phyloP scores from a whole-genome alignment of 169 alveolate genomes.

The Cryptosporidium muris region DNA sequence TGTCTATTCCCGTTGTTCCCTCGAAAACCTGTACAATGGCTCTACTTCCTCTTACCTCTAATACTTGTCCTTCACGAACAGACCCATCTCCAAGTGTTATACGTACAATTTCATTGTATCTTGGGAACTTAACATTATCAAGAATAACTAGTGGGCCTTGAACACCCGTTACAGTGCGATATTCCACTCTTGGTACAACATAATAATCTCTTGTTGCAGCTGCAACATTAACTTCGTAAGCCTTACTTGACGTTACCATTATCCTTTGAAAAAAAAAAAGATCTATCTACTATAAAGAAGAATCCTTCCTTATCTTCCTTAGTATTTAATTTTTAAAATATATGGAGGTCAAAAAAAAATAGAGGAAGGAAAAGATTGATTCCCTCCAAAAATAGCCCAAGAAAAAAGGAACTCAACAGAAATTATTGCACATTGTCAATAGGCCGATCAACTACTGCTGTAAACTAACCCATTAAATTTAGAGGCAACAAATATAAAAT shows the following conservation, averaged over 20 bases:
- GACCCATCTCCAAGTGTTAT: slow-evolving; percentile 97
- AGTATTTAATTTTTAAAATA: too few relatives aligned
- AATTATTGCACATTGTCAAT: too few relatives aligned
- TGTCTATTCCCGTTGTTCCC: slow-evolving; percentile 99
- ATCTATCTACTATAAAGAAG: too few relatives aligned
- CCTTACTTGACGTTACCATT: slow-evolving; percentile 77
- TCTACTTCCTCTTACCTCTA: slow-evolving; percentile 96
- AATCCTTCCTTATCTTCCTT: too few relatives aligned
- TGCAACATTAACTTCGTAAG: slow-evolving; percentile 83
- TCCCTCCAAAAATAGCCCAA: too few relatives aligned
- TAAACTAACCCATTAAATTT: too few relatives aligned
- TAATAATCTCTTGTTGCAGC: slow-evolving; percentile 91
- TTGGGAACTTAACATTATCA: slow-evolving; percentile 99
- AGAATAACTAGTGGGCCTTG: slow-evolving; percentile 99
- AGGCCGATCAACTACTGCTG: too few relatives aligned
- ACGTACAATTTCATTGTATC: slow-evolving; percentile 96
- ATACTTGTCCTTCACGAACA: slow-evolving; percentile 96
- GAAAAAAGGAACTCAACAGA: too few relatives aligned
- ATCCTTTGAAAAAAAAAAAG: not conserved
- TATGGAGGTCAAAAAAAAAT: too few relatives aligned
- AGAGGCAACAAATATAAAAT: too few relatives aligned
- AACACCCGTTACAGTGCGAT: slow-evolving; percentile 95
- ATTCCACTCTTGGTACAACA: slow-evolving; percentile 94
- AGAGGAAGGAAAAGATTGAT: too few relatives aligned
- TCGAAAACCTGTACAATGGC: slow-evolving; percentile 99